phyloP scores from a whole-genome alignment of 768 basidiomycete species.

The Russula virescens region DNA sequence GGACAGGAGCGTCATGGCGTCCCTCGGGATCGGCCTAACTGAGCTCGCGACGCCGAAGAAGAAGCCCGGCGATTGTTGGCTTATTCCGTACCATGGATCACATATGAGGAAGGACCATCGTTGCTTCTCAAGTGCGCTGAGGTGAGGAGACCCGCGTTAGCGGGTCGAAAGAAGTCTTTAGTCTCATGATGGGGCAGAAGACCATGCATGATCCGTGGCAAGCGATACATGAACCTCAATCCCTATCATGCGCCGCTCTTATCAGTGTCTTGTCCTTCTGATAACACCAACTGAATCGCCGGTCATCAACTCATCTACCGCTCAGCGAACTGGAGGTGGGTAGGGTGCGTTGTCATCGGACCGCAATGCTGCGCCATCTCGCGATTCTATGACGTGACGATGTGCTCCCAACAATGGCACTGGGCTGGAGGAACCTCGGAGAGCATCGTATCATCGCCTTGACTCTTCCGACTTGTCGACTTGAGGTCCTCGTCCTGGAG shows the following conservation, averaged over 20 bases:
- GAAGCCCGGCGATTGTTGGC: neutral
- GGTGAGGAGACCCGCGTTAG: too few relatives aligned
- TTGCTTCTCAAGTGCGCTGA: neutral
- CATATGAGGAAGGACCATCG: neutral
- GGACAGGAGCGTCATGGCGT: too few relatives aligned
- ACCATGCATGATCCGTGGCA: neutral
- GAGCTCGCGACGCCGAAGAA: neutral
- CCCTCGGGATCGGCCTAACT: neutral
- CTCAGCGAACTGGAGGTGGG: too few relatives aligned
- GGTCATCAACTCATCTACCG: neutral
- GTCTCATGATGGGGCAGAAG: neutral
- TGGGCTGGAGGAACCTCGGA: neutral
- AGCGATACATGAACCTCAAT: neutral
- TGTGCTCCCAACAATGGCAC: neutral
- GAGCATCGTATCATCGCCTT: neutral
- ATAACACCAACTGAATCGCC: neutral
- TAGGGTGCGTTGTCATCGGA: too few relatives aligned
- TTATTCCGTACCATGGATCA: neutral
- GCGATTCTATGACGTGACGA: neutral
- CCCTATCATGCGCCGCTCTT: neutral
- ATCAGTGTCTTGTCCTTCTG: neutral
- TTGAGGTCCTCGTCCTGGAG: neutral
- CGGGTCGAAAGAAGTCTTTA: neutral
- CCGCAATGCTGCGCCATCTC: too few relatives aligned
- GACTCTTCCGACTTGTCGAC: neutral